phyloP scores from a whole-genome alignment of 345 rosid species.

The Microthlaspi erraticum region DNA sequence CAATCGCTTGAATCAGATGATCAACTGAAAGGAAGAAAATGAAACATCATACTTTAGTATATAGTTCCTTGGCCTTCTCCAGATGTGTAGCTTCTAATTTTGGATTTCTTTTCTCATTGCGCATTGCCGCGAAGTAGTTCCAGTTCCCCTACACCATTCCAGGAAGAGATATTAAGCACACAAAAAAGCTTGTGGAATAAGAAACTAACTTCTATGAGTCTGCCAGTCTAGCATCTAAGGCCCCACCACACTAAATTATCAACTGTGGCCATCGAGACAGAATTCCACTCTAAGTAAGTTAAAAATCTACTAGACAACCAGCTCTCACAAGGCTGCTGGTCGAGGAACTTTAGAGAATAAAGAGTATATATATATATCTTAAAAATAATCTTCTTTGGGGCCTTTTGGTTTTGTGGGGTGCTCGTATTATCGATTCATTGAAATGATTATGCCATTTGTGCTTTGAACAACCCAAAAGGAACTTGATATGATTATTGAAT shows the following conservation, averaged over 20 bases:
- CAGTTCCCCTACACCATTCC: slow-evolving; percentile 78
- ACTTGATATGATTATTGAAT: background rate
- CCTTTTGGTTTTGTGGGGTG: background rate
- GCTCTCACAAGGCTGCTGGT: background rate
- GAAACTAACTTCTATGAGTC: background rate
- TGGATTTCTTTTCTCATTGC: slow-evolving; percentile 95
- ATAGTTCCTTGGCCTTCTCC: slow-evolving; percentile 98
- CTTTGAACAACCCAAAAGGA: slow-evolving; percentile 13
- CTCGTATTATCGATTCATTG: background rate
- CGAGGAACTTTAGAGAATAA: background rate
- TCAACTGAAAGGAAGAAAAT: slow-evolving; percentile 18
- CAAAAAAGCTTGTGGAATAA: slow-evolving; percentile 5
- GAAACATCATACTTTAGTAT: slow-evolving; percentile 66
- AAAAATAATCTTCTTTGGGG: background rate
- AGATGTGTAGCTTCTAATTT: slow-evolving; percentile 98
- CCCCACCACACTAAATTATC: background rate
- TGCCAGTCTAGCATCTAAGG: slow-evolving; percentile 2
- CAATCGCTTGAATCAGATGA: background rate
- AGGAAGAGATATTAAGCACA: background rate
- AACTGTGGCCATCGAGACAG: background rate
- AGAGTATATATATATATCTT: no score
- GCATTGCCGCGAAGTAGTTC: slow-evolving; percentile 97
- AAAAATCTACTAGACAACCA: background rate
- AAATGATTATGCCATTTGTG: slow-evolving; percentile 1
- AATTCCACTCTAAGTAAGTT: background rate